phyloP scores from a whole-genome alignment of 129 eudicot genomes.

The Gnaphalium uliginosum region DNA sequence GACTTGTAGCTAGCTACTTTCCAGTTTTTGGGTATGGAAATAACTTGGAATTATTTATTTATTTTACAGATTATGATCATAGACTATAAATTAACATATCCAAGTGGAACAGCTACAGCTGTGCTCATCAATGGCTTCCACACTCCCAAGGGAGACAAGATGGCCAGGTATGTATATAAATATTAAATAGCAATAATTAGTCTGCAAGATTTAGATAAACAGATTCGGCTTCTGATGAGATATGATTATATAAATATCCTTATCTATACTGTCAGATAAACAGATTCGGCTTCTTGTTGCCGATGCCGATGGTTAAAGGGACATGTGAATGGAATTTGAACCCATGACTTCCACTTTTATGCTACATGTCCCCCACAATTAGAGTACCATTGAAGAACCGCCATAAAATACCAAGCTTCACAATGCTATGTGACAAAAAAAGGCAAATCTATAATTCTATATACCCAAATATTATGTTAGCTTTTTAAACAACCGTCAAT shows the following conservation, averaged over 20 bases:
- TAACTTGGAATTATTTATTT: background rate
- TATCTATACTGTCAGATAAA: background rate
- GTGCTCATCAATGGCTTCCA: conserved; percentile 96
- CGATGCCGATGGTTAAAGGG: background rate
- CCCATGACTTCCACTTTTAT: too few species aligned
- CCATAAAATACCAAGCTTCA: too few species aligned
- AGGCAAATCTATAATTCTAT: too few species aligned
- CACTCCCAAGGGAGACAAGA: conserved; percentile 74
- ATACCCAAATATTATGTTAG: too few species aligned
- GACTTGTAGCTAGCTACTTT: background rate
- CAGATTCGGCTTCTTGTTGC: too few species aligned
- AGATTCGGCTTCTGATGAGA: background rate
- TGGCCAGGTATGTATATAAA: conserved; percentile 62
- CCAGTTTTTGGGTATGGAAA: background rate
- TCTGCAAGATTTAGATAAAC: background rate
- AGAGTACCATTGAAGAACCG: too few species aligned
- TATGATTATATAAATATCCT: background rate
- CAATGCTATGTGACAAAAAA: too few species aligned
- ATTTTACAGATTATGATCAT: conserved; percentile 71
- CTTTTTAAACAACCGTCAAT: too few species aligned
- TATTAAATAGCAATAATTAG: background rate
- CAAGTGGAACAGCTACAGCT: conserved; percentile 98
- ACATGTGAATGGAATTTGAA: too few species aligned
- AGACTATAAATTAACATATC: conserved; percentile 73
- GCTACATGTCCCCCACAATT: too few species aligned